Evolutionary conservation across 140 eudicot genomes (phyloP), one percentile per base, ranked within the genome.

Genomic region (Flaveria floridana): DNA sequence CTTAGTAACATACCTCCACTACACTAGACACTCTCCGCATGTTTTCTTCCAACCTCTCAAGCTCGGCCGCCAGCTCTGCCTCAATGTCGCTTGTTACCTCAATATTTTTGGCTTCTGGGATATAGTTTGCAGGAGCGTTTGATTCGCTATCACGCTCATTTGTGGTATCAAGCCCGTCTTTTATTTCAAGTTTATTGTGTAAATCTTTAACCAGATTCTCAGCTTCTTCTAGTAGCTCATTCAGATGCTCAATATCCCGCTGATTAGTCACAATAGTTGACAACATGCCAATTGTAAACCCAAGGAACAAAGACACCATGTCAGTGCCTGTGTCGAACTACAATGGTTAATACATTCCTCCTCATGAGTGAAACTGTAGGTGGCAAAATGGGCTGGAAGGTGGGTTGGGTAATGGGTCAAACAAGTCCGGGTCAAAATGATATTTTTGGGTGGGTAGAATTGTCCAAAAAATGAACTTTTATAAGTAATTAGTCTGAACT

Each of bases 41-140:
- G 82, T 82, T 84, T 52, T 76, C 80, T 83, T 91, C 96, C 78
- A 91, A 74, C 67, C 84, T 81, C 72, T 85, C 96, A 79, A 91
- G 88, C 82, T 91, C 97, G 20, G 97, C 94, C 80, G 84, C 88
- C 75, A 89, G 97, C 79, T 91, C 94, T 2, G 94, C 96, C 73
- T 91, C 97, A 7, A 91, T 91, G 44, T 78, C 81, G 71, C 87
- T 87, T 74, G 80, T 80, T 72, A 82, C 57, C 59, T 81, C 87
- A 11, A 26, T 42, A 4, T 80, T 78, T 67, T 86, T 83, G 28
- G 37, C 75, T 48, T 75, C 44, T 25, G 63, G 62, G 44, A 69
- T 75, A 39, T 61, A 65, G 5, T 41, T 67, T 69, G 50, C 56
- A 42, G 65, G 73, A 80, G 15, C 55, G 18, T 67, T 30, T 15